Percentiles rank a stretch among this genome's conserved stretches.
These are phyloP conservation scores for Tetracladium setigerum DNA, from an alignment of 495 filamentous ascomycete genomes.

Conservation along the genomic window DNA sequence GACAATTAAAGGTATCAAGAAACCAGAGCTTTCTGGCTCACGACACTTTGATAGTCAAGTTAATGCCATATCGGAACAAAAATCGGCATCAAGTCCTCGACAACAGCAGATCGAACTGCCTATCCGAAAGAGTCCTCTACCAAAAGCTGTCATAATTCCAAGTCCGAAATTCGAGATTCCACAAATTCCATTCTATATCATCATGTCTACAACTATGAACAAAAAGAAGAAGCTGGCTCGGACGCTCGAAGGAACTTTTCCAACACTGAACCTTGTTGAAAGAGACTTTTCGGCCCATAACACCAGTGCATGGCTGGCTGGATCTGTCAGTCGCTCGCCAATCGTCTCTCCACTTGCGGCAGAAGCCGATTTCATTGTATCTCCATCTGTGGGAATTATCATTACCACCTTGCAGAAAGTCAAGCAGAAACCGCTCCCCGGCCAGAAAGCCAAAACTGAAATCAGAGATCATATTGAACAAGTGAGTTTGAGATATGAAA, in stretches of 20 bases:
- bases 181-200: constrained; percentile 27
- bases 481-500: constrained; percentile 57
- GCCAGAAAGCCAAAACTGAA: constrained; percentile 37
- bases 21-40: constrained; percentile 23
- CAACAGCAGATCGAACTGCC: background rate
- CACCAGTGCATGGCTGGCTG: constrained; percentile 23
- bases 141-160: constrained; percentile 3
- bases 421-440: constrained; percentile 64
- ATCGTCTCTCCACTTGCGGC: constrained; percentile 29
- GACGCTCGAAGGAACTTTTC: constrained; percentile 41
- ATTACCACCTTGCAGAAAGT: constrained; percentile 65
- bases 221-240: constrained; percentile 33
- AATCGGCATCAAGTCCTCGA: background rate
- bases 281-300: constrained; percentile 46
- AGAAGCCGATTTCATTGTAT: constrained; percentile 74
- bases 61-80: background rate
- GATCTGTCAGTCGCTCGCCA: constrained; percentile 24
- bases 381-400: constrained; percentile 61
- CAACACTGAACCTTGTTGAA: constrained; percentile 47
- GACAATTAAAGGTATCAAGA: constrained; percentile 29
- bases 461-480: constrained; percentile 50
- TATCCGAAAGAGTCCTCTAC: constrained; percentile 5
- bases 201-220: constrained; percentile 42
- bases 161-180: constrained; percentile 13
- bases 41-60: constrained; percentile 10